A percentile compares a stretch with the other conserved stretches of the same genome.
Conservation (phyloP, 2,329 filamentous ascomycete genomes). For the Ambrosiella beaveri region DNA sequence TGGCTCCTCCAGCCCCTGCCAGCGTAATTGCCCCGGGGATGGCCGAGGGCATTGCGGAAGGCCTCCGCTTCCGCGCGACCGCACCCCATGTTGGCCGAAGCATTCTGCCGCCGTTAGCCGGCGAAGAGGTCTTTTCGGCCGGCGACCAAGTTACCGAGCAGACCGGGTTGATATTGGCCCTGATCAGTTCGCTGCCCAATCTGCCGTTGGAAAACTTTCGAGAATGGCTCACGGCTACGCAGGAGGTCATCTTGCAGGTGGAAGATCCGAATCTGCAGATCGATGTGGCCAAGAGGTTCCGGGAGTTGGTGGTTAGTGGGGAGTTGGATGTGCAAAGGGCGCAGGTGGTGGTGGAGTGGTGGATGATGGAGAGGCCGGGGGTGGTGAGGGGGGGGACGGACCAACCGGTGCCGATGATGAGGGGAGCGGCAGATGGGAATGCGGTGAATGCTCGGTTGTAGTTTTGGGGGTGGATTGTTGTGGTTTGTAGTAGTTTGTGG, state of each 20-base stretch:
- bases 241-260: slow-evolving; percentile 48
- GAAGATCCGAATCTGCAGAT: slow-evolving; percentile 36
- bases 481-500: no score
- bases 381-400: slow-evolving; percentile 16
- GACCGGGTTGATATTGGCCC: slow-evolving; percentile 54
- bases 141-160: slow-evolving; percentile 49
- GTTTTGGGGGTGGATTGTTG: no score
- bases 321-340: slow-evolving; percentile 82
- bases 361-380: slow-evolving; percentile 34
- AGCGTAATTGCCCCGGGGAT: slow-evolving; percentile 57
- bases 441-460: no score
- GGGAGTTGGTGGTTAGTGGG: slow-evolving; percentile 60
- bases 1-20: slow-evolving; percentile 62
- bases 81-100: slow-evolving; percentile 33
- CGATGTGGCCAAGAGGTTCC: slow-evolving; percentile 53
- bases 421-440: slow-evolving; percentile 25
- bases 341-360: slow-evolving; percentile 68
- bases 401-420: slow-evolving; percentile 30
- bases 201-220: slow-evolving; percentile 53
- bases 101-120: slow-evolving; percentile 20
- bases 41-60: slow-evolving; percentile 65
- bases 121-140: slow-evolving; percentile 15
- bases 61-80: slow-evolving; percentile 49
- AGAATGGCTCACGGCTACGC: slow-evolving; percentile 63
- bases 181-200: slow-evolving; percentile 64